Evolutionary conservation across 352 stramenopile species (phyloP).

Genomic region (Thalassiosira hispida): DNA sequence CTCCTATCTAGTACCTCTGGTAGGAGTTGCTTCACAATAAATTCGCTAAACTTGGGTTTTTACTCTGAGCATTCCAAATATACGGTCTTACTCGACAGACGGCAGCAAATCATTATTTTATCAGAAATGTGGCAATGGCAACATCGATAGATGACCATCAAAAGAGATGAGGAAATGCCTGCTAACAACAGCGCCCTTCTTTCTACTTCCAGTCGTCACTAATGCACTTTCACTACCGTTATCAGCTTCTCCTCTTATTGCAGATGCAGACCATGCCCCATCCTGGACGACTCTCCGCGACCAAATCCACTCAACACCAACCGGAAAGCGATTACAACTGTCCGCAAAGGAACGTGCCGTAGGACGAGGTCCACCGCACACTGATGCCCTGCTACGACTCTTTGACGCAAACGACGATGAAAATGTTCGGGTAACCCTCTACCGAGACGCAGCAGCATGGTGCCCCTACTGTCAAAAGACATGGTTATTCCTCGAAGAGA

Average conservation of each 20-base stretch:
- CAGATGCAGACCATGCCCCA: background rate
- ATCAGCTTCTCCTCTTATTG: background rate
- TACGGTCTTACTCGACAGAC: no score
- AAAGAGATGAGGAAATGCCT: background rate
- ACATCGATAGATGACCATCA: no score
- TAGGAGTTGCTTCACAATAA: no score
- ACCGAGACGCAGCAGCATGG: slow-evolving; percentile 85
- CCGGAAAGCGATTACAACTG: background rate
- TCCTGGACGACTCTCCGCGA: background rate
- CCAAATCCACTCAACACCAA: background rate
- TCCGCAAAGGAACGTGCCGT: background rate
- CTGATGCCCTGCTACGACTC: slow-evolving; percentile 53
- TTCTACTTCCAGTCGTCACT: background rate
- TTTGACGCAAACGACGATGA: slow-evolving; percentile 80
- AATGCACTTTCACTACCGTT: background rate
- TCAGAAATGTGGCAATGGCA: no score
- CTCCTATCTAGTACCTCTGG: no score
- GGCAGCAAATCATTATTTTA: no score
- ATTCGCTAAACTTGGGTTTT: no score
- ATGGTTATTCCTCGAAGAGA: slow-evolving; percentile 87
- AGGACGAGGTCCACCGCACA: background rate
- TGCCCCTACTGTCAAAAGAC: slow-evolving; percentile 90
- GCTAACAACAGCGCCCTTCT: background rate
- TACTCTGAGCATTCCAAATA: no score
- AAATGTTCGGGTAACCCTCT: slow-evolving; percentile 85